These are phyloP conservation scores for Pelargonium fulgidum DNA, from an alignment of 441 rosid species.

Conservation along the genomic window DNA sequence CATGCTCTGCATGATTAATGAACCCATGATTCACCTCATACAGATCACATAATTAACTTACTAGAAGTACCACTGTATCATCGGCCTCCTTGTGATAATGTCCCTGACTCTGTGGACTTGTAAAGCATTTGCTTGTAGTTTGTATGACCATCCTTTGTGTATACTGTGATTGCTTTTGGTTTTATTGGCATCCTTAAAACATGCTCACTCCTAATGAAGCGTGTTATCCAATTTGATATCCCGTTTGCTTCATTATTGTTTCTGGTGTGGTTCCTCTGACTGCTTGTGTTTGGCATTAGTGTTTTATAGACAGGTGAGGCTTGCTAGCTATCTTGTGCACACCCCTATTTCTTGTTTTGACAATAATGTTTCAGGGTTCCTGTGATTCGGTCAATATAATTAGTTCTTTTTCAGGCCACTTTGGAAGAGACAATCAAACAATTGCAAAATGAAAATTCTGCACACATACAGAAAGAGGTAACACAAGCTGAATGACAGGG, in stretches of 20 bases:
- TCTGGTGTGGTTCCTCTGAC: not conserved
- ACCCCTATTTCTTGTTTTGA: not conserved
- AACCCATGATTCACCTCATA: not conserved
- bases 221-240: not conserved
- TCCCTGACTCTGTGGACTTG: not conserved
- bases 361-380: constrained; percentile 7
- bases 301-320: constrained; percentile 33
- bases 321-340: not conserved
- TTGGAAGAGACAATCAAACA: constrained; percentile 6
- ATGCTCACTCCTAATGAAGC: not conserved
- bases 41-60: not conserved
- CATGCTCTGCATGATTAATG: not conserved
- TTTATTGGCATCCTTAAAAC: not conserved
- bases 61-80: not conserved
- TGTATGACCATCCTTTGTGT: not conserved
- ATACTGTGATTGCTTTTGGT: not conserved
- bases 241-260: not conserved
- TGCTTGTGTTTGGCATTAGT: constrained; percentile 16
- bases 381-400: not conserved
- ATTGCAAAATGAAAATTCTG: not conserved
- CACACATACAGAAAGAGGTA: not conserved
- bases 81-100: not conserved
- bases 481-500: not conserved
- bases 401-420: not conserved
- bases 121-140: not conserved